Percentiles rank a stretch among this genome's conserved stretches.
Evolutionary conservation across 805 yeast species (phyloP).

Genomic region (Candida anglica): DNA sequence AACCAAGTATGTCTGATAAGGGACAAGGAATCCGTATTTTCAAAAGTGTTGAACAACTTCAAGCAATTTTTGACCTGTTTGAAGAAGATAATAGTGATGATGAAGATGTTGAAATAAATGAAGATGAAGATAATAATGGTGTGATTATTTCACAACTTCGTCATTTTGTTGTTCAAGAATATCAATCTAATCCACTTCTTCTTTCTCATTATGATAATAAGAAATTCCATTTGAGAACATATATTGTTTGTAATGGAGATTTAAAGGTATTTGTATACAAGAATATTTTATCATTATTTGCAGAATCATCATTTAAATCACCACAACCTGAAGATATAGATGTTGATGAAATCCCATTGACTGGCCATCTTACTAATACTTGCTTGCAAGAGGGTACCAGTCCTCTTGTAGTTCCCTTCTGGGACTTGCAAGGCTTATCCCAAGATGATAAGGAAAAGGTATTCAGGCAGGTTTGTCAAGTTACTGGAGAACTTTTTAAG

Average conservation of each 20-base stretch:
- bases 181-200: conserved; percentile 65
- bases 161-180: conserved; percentile 87
- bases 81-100: conserved; percentile 70
- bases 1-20: conserved; percentile 96
- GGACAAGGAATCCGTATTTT: conserved; percentile 94
- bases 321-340: conserved; percentile 14
- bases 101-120: conserved; percentile 50
- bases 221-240: conserved; percentile 87
- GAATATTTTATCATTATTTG: conserved; percentile 79
- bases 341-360: conserved; percentile 40
- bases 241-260: conserved; percentile 73
- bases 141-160: conserved; percentile 83
- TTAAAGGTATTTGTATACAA: conserved; percentile 75
- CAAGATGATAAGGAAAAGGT: conserved; percentile 36
- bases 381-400: conserved; percentile 67
- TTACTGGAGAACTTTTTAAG: conserved; percentile 65
- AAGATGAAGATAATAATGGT: conserved; percentile 44
- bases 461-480: conserved; percentile 51
- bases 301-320: conserved; percentile 46
- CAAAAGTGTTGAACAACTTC: conserved; percentile 72
- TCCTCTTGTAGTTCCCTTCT: conserved; percentile 62
- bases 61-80: conserved; percentile 77
- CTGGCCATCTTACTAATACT: conserved; percentile 89
- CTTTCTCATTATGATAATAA: conserved; percentile 54
- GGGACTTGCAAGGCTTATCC: conserved; percentile 44